Percentiles rank a stretch among this genome's conserved stretches.
Evolutionary conservation across 2,329 filamentous ascomycete species (phyloP).

Genomic region (Nemania serpens): DNA sequence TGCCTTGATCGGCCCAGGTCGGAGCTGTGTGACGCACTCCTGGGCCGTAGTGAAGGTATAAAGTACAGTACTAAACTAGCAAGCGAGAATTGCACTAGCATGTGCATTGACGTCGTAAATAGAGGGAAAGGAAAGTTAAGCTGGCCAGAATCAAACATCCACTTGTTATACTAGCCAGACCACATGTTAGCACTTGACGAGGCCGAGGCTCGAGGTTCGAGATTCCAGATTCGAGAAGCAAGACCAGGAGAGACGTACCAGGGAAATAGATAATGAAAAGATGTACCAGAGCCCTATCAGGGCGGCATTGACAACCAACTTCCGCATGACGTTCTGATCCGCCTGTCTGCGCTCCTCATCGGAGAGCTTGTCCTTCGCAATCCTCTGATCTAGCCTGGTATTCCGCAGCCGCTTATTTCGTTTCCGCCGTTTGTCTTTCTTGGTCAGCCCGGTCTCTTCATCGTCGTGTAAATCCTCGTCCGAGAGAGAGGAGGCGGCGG

Average conservation of each 20-base stretch:
- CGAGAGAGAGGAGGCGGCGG: constrained; percentile 59
- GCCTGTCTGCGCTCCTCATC: constrained; percentile 75
- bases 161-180: constrained; percentile 87
- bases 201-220: not conserved
- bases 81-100: constrained; percentile 90
- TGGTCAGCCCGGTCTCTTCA: constrained; percentile 86
- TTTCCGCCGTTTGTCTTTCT: constrained; percentile 70
- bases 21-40: constrained; percentile 50
- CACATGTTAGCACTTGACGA: not conserved
- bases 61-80: constrained; percentile 78
- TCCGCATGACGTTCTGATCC: constrained; percentile 72
- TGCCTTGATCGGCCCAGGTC: constrained; percentile 57
- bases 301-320: constrained; percentile 73
- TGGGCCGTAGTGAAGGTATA: constrained; percentile 80
- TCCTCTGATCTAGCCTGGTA: constrained; percentile 70
- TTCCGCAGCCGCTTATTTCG: constrained; percentile 69
- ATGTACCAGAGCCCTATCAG: constrained; percentile 87
- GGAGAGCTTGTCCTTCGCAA: constrained; percentile 66
- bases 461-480: constrained; percentile 81
- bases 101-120: constrained; percentile 93
- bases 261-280: constrained; percentile 90
- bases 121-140: constrained; percentile 93
- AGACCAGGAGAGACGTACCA: constrained; percentile 61
- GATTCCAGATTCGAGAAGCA: not conserved
- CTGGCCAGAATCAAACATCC: constrained; percentile 91